Evolutionary conservation across 78 protist species (phyloP), one percentile per base, ranked within the genome.

Genomic region (Emiliania huxleyi): DNA sequence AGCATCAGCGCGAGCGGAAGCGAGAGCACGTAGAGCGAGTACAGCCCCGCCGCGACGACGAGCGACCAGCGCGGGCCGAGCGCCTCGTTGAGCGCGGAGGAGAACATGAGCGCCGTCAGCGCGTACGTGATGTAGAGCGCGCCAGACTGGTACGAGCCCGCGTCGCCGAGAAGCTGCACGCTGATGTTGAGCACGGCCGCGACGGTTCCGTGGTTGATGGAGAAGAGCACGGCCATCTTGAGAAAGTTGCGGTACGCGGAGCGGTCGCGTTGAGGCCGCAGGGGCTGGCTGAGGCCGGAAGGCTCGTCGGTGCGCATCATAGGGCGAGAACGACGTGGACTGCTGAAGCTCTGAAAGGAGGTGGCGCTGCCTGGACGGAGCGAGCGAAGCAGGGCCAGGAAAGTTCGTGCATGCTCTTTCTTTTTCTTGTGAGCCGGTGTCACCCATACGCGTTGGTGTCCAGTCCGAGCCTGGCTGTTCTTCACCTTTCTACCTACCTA

Each of bases 131-230:
- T 2, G 75, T 91, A 91, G 52, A 91, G 75, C 26, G 46, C 37
- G 12, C 89, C 75, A 12, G 42, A 40, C 38, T 1, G 0, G 75
- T 46, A 49, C 62, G 40, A 29, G 52, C 93, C 93, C 6, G 38
- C 38, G 15, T 42, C 29, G 45, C 38, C 52, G 22, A 81, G 89
- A 52, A 91, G 49, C 40, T n/a, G 44, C 49, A 22, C 45, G 3
- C 48, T 26, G 85, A 77, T 2, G 85, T 40, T 77, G 35, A 77
- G 85, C 48, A 77, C 46, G 29, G 81, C 55, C 40, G 89, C 0
- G 22, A 91, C 89, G 22, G 40, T 0, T 11, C 91, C 93, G 44
- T 91, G 93, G 88, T 91, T 91, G 40, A 91, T 1, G 21, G 90
- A 35, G 88, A 91, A 91, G 52, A 15, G 25, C 46, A 91, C 37